phyloP scores from a whole-genome alignment of 139 green algal genomes.

The Micractinium sp. region DNA sequence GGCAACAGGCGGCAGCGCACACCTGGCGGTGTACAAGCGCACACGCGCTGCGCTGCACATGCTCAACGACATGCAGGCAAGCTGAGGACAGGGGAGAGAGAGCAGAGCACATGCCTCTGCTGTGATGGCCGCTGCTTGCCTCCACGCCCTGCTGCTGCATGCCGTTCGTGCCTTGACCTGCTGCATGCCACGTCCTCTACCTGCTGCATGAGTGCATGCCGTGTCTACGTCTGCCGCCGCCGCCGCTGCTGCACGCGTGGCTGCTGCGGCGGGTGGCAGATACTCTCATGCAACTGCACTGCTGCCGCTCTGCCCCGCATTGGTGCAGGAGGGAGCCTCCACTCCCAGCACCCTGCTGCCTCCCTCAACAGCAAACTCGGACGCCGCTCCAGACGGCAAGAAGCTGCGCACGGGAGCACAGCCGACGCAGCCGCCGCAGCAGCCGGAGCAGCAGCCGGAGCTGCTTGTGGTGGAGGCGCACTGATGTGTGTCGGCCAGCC shows the following conservation, averaged over 20 bases:
- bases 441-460: neutral
- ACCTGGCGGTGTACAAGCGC: constrained; percentile 41
- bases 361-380: constrained; percentile 2
- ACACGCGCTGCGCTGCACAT: constrained; percentile 51
- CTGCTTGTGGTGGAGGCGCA: neutral
- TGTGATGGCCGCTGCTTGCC: too few relatives aligned
- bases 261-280: neutral
- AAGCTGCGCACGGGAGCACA: neutral
- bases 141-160: too few relatives aligned
- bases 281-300: neutral
- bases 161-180: too few relatives aligned
- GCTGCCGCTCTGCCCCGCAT: neutral
- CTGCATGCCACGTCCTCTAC: too few relatives aligned
- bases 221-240: too few relatives aligned
- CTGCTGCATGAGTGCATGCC: neutral
- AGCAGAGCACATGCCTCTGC: neutral
- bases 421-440: neutral
- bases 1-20: neutral
- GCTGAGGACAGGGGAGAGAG: neutral
- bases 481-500: neutral
- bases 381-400: constrained; percentile 19
- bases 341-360: constrained; percentile 53
- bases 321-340: constrained; percentile 37
- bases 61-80: constrained; percentile 42
- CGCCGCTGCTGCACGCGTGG: neutral